phyloP scores from a whole-genome alignment of 768 basidiomycete species.

The Xerocomellus intermedius region DNA sequence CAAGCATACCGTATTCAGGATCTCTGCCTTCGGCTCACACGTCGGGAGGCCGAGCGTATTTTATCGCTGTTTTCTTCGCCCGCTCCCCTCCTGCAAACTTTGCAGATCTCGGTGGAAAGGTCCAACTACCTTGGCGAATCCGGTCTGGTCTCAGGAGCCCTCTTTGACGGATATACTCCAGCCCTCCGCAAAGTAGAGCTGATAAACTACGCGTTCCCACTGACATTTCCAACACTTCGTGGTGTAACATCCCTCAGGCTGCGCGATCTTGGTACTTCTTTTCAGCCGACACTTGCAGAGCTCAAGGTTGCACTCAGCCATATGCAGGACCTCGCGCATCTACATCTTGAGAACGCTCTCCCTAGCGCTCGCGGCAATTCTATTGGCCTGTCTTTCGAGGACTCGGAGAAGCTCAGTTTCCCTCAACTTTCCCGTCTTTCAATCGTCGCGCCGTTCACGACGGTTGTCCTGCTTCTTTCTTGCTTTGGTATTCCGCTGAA shows the following conservation, averaged over 20 bases:
- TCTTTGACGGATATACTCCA: slow-evolving; percentile 35
- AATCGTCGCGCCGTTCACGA: slow-evolving; percentile 18
- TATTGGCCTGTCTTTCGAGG: background rate
- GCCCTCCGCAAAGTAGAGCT: slow-evolving; percentile 38
- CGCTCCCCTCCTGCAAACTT: slow-evolving; percentile 35
- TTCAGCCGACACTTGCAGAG: slow-evolving; percentile 32
- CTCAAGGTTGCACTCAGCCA: slow-evolving; percentile 34
- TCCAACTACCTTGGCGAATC: slow-evolving; percentile 16
- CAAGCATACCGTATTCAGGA: slow-evolving; percentile 36
- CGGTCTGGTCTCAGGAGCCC: slow-evolving; percentile 24
- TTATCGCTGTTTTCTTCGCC: slow-evolving; percentile 21
- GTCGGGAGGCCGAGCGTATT: slow-evolving; percentile 25
- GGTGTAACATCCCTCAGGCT: slow-evolving; percentile 40
- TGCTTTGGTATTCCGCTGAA: slow-evolving; percentile 7
- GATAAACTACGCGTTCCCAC: slow-evolving; percentile 33
- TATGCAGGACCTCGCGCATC: slow-evolving; percentile 34
- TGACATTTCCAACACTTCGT: slow-evolving; percentile 36
- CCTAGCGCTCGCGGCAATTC: slow-evolving; percentile 17
- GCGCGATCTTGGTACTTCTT: slow-evolving; percentile 22
- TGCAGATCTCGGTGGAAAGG: slow-evolving; percentile 24
- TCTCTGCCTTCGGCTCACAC: slow-evolving; percentile 27
- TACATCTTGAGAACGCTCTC: slow-evolving; percentile 38
- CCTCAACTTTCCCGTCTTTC: slow-evolving; percentile 16
- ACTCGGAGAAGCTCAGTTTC: slow-evolving; percentile 3
- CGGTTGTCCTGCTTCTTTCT: slow-evolving; percentile 14